Conservation (phyloP, 1,284 basidiomycete species). For the Marasmius fiardii region DNA sequence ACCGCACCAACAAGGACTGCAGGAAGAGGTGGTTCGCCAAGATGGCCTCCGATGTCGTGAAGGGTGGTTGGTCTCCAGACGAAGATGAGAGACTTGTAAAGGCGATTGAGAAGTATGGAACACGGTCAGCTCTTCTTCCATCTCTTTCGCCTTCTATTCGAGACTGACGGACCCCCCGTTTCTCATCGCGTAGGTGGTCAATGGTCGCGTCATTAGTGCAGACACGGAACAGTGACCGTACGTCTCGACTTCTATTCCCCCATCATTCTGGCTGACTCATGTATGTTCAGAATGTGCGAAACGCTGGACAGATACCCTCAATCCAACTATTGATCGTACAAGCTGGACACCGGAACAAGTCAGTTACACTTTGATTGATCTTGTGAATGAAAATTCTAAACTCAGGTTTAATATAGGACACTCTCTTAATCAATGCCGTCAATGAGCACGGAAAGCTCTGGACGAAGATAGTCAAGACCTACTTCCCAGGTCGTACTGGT, state of each 20-base stretch:
- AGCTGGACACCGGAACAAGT: slow-evolving; percentile 53
- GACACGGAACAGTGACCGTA: slow-evolving; percentile 54
- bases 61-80: slow-evolving; percentile 55
- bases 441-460: slow-evolving; percentile 52
- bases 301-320: slow-evolving; percentile 55
- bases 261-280: background rate
- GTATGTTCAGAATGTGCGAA: slow-evolving; percentile 47
- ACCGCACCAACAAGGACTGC: slow-evolving; percentile 58
- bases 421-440: slow-evolving; percentile 47
- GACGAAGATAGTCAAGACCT: slow-evolving; percentile 56
- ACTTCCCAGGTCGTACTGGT: slow-evolving; percentile 54
- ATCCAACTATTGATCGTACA: slow-evolving; percentile 53
- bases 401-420: slow-evolving; percentile 34
- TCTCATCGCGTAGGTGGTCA: slow-evolving; percentile 41
- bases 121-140: slow-evolving; percentile 29
- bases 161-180: slow-evolving; percentile 6
- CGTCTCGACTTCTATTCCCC: slow-evolving; percentile 19
- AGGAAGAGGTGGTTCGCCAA: slow-evolving; percentile 59
- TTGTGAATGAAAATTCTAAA: slow-evolving; percentile 1
- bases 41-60: slow-evolving; percentile 56
- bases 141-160: background rate
- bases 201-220: slow-evolving; percentile 49
- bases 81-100: slow-evolving; percentile 52
- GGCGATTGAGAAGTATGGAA: slow-evolving; percentile 52
- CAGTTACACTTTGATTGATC: slow-evolving; percentile 14